Conservation (phyloP, 2,329 filamentous ascomycete species). For the Ophiostoma angusticollis region DNA sequence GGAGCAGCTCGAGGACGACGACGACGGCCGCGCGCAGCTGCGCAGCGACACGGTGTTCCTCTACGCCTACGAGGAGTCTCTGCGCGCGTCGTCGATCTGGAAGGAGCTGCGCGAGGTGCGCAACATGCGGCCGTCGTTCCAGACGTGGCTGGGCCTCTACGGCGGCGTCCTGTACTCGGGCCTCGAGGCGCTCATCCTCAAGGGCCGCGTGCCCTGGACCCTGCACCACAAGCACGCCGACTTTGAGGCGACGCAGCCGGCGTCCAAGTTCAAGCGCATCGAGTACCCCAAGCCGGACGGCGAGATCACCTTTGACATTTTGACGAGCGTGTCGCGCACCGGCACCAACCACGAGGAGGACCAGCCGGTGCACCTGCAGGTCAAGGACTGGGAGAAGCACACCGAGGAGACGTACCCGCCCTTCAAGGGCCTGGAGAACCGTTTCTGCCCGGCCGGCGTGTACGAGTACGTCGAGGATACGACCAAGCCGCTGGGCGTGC, state of each 20-base stretch:
- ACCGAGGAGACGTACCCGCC: constrained; percentile 68
- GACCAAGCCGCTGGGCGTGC: constrained; percentile 71
- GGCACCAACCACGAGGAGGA: constrained; percentile 99
- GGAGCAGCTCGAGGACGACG: neutral
- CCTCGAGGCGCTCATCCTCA: constrained; percentile 76
- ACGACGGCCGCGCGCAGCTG: neutral
- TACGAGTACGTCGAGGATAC: constrained; percentile 97
- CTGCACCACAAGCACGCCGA: constrained; percentile 73
- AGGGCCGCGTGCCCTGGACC: constrained; percentile 83
- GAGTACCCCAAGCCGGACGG: constrained; percentile 96
- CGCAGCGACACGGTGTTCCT: constrained; percentile 57
- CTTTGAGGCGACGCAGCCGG: constrained; percentile 63
- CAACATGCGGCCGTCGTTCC: constrained; percentile 95
- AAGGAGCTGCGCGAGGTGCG: constrained; percentile 87
- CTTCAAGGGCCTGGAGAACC: constrained; percentile 87
- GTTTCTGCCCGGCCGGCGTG: constrained; percentile 93
- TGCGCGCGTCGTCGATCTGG: constrained; percentile 83
- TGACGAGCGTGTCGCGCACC: constrained; percentile 88
- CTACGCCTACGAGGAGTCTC: constrained; percentile 82
- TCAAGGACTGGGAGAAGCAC: constrained; percentile 90
- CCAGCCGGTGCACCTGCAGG: constrained; percentile 90
- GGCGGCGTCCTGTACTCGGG: constrained; percentile 89
- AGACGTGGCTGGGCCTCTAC: constrained; percentile 72
- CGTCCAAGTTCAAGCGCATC: constrained; percentile 73
- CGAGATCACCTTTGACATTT: constrained; percentile 86